Percentiles rank a stretch among this genome's conserved stretches.
Conservation (phyloP, 2,329 filamentous ascomycete genomes). For the Arthrinium puccinioides region DNA sequence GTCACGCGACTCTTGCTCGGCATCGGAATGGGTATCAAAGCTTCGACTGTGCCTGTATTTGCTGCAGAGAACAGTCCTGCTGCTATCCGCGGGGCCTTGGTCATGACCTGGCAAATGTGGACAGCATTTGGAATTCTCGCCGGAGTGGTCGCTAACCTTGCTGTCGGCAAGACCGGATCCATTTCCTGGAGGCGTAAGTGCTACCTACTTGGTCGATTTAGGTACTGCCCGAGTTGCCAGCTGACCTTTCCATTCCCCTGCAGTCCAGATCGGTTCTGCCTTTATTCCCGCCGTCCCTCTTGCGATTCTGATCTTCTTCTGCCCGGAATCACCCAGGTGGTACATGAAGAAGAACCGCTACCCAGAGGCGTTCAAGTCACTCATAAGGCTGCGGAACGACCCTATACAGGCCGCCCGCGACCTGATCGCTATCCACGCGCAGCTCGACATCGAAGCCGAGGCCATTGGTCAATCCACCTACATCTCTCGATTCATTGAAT, state of each 20-base stretch:
- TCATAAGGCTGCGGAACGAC: constrained; percentile 36
- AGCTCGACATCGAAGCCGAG: constrained; percentile 5
- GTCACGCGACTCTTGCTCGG: constrained; percentile 50
- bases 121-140: constrained; percentile 58
- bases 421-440: constrained; percentile 39
- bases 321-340: constrained; percentile 41
- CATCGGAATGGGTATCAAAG: constrained; percentile 51
- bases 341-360: constrained; percentile 39
- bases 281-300: constrained; percentile 16
- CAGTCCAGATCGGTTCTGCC: constrained; percentile 16
- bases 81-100: constrained; percentile 42
- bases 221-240: no score
- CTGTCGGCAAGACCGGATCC: constrained; percentile 47
- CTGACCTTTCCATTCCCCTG: neutral
- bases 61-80: constrained; percentile 45
- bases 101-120: constrained; percentile 51
- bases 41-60: constrained; percentile 43
- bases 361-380: constrained; percentile 34
- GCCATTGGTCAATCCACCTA: constrained; percentile 7
- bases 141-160: constrained; percentile 52
- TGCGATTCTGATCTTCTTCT: constrained; percentile 15
- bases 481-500: constrained; percentile 40
- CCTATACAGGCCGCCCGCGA: constrained; percentile 48
- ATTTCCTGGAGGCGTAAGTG: constrained; percentile 17
- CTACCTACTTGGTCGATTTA: neutral